Conservation (phyloP, 352 stramenopile species). For the Chrysophaeum taylorii region DNA sequence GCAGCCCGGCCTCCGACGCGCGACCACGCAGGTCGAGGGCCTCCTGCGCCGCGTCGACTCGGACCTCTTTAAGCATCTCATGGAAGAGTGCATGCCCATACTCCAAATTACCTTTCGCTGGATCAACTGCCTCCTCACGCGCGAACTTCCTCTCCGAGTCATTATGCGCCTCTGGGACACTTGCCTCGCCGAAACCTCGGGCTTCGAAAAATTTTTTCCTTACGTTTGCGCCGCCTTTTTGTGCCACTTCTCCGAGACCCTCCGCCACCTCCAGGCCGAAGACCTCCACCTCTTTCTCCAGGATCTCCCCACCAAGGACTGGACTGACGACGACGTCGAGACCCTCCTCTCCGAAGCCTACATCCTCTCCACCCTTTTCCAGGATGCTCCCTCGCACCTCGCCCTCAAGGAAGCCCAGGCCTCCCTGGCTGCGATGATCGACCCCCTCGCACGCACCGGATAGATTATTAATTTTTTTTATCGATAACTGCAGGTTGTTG, state of each 20-base stretch:
- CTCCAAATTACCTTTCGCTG: conserved; percentile 99
- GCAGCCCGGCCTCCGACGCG: conserved; percentile 93
- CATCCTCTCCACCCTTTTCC: conserved; percentile 80
- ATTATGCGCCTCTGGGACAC: conserved; percentile 98
- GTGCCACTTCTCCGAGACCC: conserved; percentile 84
- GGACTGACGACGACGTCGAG: conserved; percentile 91
- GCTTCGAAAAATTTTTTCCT: conserved; percentile 98
- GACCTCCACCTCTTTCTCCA: conserved; percentile 79
- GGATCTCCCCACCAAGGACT: conserved; percentile 85
- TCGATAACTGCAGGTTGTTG: too few relatives aligned
- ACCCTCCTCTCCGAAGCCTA: conserved; percentile 93
- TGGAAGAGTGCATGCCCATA: conserved; percentile 84
- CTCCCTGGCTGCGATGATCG: too few relatives aligned
- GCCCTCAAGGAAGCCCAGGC: too few relatives aligned
- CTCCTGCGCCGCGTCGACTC: conserved; percentile 88
- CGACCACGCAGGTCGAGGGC: conserved; percentile 93
- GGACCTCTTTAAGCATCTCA: conserved; percentile 84
- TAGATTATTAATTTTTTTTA: too few relatives aligned
- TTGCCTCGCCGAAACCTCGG: conserved; percentile 88
- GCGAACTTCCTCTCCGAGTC: conserved; percentile 83
- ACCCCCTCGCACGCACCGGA: too few relatives aligned
- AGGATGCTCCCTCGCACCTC: conserved; percentile 32
- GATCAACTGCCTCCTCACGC: conserved; percentile 99
- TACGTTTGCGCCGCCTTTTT: conserved; percentile 97
- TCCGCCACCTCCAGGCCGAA: conserved; percentile 93